Evolutionary conservation across 768 basidiomycete species (phyloP), one percentile per base, ranked within the genome.

Genomic region (Russula dissimulans): DNA sequence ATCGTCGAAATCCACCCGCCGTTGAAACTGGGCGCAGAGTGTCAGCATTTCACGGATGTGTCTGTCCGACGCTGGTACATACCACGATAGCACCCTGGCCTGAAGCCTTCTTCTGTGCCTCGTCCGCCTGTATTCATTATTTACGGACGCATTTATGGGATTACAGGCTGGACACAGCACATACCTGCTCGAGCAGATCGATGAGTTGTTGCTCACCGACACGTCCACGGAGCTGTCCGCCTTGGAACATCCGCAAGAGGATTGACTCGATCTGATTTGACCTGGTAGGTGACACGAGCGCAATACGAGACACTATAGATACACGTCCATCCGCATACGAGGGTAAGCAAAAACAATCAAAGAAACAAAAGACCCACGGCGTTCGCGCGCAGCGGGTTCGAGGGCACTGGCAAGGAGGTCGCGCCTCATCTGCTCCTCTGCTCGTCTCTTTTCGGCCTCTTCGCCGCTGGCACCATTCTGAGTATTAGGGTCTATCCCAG

Each of bases 201-300:
- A 97, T 91, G 56, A 97, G 78, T 70, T 93, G 90, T 49, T 79
- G 74, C 69, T 97, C 93, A 32, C 78, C 82, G 43, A 95, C 86
- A 32, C 84, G 77, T 1, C 85, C 86, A 46, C 86, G 79, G 42
- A 95, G 71, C 70, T 93, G 90, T 7, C 92, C 90, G 1, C 81
- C 77, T 73, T 91, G 89, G 8, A 85, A 90, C 88, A 93, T 91
- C 43, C 89, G 79, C 43, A 88, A 65, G 36, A 95, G 76, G 59
- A 93, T 83, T 3, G 74, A 75, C 72, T 94, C 89, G 65, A 95
- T 89, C 70, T 91, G 84, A 63, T 79, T 79, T 17, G 91, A 87
- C 69, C 90, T 77, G 43, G 89, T 84, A 0, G 90, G 86, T 65
- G 89, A 88, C 66, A 95, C 93, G 32, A 95, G 82, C 4, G 86